phyloP scores from a whole-genome alignment of 495 filamentous ascomycete species.

The Penicillium dipodomyicola region DNA sequence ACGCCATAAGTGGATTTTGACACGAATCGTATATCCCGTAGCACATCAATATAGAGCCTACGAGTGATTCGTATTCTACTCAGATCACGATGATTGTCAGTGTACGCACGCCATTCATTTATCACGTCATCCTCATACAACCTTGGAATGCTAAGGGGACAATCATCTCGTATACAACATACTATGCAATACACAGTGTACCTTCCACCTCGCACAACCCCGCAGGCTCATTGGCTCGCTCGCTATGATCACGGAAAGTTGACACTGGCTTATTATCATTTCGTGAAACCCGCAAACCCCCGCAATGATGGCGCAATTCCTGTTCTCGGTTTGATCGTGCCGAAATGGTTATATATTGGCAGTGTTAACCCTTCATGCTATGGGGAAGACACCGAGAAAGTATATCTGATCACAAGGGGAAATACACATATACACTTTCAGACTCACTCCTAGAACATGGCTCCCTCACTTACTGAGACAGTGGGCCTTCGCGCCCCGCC shows the following conservation, averaged over 20 bases:
- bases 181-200: not conserved
- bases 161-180: not conserved
- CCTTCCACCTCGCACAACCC: not conserved
- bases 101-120: conserved; percentile 13
- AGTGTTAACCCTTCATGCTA: not conserved
- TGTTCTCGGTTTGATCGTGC: conserved; percentile 11
- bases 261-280: not conserved
- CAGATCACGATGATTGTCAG: conserved; percentile 1
- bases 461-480: conserved; percentile 53
- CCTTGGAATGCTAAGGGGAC: not conserved
- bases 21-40: not conserved
- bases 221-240: conserved; percentile 5
- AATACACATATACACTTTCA: not conserved
- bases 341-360: conserved; percentile 12
- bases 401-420: not conserved
- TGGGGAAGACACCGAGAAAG: too few species aligned
- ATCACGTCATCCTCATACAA: conserved; percentile 12
- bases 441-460: conserved; percentile 22
- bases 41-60: not conserved
- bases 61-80: not conserved
- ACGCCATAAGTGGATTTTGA: conserved; percentile 19
- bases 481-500: conserved; percentile 34
- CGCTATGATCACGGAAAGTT: not conserved
- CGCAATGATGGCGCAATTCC: conserved; percentile 20
- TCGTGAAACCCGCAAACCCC: conserved; percentile 7